Percentiles rank a stretch among this genome's conserved stretches.
phyloP scores from a whole-genome alignment of 495 filamentous ascomycete genomes.

The Podospora appendiculata region DNA sequence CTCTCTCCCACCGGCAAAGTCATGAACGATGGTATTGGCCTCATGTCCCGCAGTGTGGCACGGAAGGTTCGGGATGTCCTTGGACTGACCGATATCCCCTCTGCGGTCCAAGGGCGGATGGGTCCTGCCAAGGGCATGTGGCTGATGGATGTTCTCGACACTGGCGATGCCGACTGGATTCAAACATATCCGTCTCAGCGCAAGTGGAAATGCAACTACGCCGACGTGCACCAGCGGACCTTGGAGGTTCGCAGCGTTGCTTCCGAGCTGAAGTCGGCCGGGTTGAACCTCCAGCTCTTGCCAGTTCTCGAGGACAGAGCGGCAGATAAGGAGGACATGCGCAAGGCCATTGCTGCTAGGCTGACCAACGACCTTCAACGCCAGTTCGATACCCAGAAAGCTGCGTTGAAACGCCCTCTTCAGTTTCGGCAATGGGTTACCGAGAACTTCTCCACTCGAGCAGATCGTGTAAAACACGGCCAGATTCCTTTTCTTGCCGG shows the following conservation, averaged over 20 bases:
- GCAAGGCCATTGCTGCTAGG: slow-evolving; percentile 48
- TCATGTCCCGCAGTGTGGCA: slow-evolving; percentile 60
- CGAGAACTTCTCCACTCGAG: slow-evolving; percentile 26
- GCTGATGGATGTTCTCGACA: slow-evolving; percentile 56
- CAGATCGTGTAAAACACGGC: slow-evolving; percentile 22
- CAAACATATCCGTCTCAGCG: slow-evolving; percentile 70
- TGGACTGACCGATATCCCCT: slow-evolving; percentile 55
- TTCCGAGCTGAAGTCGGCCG: slow-evolving; percentile 51
- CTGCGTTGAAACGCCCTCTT: slow-evolving; percentile 41
- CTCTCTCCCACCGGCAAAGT: slow-evolving; percentile 32
- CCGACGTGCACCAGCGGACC: slow-evolving; percentile 45
- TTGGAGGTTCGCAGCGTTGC: slow-evolving; percentile 67
- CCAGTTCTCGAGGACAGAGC: slow-evolving; percentile 66
- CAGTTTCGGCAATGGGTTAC: slow-evolving; percentile 52
- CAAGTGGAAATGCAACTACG: slow-evolving; percentile 62
- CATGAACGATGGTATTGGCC: slow-evolving; percentile 80
- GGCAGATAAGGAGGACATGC: slow-evolving; percentile 39
- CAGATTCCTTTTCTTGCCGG: slow-evolving; percentile 40
- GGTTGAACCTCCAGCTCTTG: slow-evolving; percentile 72
- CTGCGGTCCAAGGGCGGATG: slow-evolving; percentile 73
- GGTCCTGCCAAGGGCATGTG: slow-evolving; percentile 85
- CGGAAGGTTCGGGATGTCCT: slow-evolving; percentile 50
- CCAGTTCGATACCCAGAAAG: slow-evolving; percentile 53
- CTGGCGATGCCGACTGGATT: slow-evolving; percentile 53
- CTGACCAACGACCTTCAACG: slow-evolving; percentile 50